Percentiles rank a stretch among this genome's conserved stretches.
Evolutionary conservation across 192 early-diverging fungal species (phyloP).

Genomic region (Backusella psychrophila): DNA sequence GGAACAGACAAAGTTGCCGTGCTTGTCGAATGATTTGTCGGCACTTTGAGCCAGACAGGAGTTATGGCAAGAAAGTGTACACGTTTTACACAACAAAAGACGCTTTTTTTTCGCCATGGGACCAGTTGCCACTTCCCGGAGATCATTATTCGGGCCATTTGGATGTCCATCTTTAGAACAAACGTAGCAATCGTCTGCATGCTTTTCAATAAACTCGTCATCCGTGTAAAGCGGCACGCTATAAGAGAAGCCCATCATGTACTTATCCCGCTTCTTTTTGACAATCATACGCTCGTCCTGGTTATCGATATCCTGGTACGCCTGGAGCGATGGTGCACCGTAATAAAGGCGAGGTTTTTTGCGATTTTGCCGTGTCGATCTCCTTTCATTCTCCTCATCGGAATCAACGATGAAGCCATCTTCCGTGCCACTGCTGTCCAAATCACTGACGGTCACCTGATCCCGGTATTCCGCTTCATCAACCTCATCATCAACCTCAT

Average conservation of each 20-base stretch:
- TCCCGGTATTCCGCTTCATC: neutral
- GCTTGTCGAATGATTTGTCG: neutral
- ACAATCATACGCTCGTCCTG: neutral
- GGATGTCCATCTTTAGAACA: neutral
- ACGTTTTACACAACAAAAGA: neutral
- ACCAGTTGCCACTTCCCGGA: neutral
- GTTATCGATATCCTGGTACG: neutral
- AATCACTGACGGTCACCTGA: neutral
- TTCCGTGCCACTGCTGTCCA: neutral
- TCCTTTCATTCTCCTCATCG: neutral
- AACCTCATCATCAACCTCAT: neutral
- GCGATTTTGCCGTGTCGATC: neutral
- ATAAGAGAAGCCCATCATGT: neutral
- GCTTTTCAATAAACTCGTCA: neutral
- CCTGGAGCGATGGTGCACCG: neutral
- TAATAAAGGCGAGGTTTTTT: neutral
- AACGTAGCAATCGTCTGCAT: neutral
- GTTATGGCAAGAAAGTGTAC: neutral
- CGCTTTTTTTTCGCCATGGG: neutral
- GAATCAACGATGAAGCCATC: neutral
- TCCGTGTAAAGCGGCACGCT: neutral
- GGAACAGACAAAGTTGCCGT: slow-evolving; percentile 10
- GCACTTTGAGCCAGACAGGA: neutral
- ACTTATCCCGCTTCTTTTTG: no score
- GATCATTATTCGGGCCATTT: neutral